Evolutionary conservation across 495 filamentous ascomycete species (phyloP).

Genomic region (Polyplosphaeria fusca): DNA sequence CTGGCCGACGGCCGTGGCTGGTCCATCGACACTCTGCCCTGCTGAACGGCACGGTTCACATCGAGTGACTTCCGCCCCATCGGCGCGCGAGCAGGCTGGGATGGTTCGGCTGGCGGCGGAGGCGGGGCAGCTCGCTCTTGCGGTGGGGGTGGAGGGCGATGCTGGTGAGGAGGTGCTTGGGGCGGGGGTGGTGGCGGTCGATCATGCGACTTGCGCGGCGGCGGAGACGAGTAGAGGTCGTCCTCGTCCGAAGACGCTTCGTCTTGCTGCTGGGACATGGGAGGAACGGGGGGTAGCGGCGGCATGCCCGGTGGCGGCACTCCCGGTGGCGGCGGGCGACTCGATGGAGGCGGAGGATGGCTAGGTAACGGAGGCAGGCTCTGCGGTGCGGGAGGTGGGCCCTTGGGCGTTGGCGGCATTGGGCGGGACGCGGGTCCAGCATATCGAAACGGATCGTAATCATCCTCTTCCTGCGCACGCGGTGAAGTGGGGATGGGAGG

Average conservation of each 20-base stretch:
- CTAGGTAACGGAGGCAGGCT: slow-evolving; percentile 21
- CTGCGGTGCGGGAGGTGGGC: slow-evolving; percentile 27
- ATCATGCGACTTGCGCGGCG: slow-evolving; percentile 40
- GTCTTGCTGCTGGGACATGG: slow-evolving; percentile 13
- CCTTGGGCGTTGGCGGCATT: not conserved
- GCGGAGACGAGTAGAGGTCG: slow-evolving; percentile 36
- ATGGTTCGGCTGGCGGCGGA: slow-evolving; percentile 46
- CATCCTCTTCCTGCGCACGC: slow-evolving; percentile 24
- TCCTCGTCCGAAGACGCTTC: slow-evolving; percentile 39
- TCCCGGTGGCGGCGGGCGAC: slow-evolving; percentile 18
- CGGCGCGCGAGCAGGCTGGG: slow-evolving; percentile 36
- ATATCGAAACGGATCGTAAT: slow-evolving; percentile 45
- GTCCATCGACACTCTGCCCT: slow-evolving; percentile 69
- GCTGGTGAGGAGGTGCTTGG: slow-evolving; percentile 33
- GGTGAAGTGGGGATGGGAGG: slow-evolving; percentile 34
- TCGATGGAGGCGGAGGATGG: slow-evolving; percentile 27
- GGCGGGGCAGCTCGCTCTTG: slow-evolving; percentile 18
- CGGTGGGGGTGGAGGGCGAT: slow-evolving; percentile 22
- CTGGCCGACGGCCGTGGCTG: slow-evolving; percentile 63
- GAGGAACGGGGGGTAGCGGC: slow-evolving; percentile 4
- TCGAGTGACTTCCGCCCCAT: slow-evolving; percentile 67
- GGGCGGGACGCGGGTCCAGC: not conserved
- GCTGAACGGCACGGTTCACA: slow-evolving; percentile 53
- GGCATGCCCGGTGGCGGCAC: slow-evolving; percentile 11
- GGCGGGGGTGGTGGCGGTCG: slow-evolving; percentile 37